Base-by-base conservation (phyloP, 2,329 filamentous ascomycete genomes). In the Xylogone sp. region DNA sequence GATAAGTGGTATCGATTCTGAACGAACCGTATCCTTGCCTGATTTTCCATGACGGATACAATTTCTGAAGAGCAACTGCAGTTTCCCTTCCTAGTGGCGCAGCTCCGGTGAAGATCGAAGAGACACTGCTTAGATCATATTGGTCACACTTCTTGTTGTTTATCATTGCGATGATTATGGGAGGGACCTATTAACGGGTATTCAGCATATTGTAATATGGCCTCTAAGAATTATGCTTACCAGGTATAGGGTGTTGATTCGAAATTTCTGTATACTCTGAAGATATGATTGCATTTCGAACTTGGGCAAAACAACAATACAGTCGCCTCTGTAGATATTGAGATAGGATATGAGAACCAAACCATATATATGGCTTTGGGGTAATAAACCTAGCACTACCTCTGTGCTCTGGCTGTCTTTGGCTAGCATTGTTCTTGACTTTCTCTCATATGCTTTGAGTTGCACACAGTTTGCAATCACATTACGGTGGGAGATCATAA, bases 401-500 rank as follows among this genome's bases (percentile, higher is more conserved):
- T 34, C 49, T 22, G 1, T 50, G 31, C 16, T 29, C 20, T 4
- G n/a, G 24, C 48, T 22, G 29, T 39, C 21, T 24, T 9, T 10
- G 20, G 43, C 43, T 27, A 21, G 5, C 13, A 16, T 1, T 4
- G 19, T 42, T 54, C 73, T 66, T 16, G 66, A 49, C 49, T 71
- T 59, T 52, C 63, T 44, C 48, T 78, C 68, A 51, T 67, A 82
- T 0, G 75, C 63, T 8, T 62, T 64, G 50, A 84, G 75, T 65
- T 92, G 87, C 45, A 90, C 62, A 0, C 83, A 78, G 63, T 93
- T 93, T 48, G 88, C 81, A 45, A 93, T 92, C 42, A 92, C 84
- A 57, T 93, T 93, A 42, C 73, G 72, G 64, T 93, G 88, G 3
- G 87, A 87, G 52, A 93, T 88, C 84, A 88, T 90, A 50, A 92